These are phyloP conservation scores for Solanum bulbocastanum DNA, from an alignment of 257 asterid species.

Conservation along the genomic window DNA sequence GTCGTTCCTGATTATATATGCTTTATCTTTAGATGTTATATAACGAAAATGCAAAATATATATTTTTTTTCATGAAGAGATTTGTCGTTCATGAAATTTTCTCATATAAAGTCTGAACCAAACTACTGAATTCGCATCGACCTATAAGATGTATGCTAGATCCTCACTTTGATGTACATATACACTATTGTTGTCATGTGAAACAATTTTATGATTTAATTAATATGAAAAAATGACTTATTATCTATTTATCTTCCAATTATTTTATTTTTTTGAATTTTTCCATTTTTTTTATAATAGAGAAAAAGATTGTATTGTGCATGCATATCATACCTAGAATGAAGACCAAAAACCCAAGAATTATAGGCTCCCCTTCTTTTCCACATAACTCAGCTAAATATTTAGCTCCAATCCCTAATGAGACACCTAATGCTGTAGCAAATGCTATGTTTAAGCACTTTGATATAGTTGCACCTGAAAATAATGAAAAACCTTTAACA, in stretches of 20 bases:
- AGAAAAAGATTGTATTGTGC: neutral
- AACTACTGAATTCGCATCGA: neutral
- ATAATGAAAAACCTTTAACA: neutral
- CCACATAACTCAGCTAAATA: constrained; percentile 40
- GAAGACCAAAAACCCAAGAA: constrained; percentile 43
- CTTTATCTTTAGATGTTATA: no score
- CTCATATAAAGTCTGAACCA: neutral
- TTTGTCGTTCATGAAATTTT: neutral
- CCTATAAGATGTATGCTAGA: neutral
- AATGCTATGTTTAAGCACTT: constrained; percentile 47
- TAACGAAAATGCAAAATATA: no score
- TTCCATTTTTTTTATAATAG: neutral
- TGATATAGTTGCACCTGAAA: constrained; percentile 45
- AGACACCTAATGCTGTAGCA: constrained; percentile 47
- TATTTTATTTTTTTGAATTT: no score
- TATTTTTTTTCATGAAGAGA: no score
- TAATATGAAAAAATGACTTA: neutral
- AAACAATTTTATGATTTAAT: no score
- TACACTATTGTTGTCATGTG: neutral
- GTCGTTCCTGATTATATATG: no score
- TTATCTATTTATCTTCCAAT: neutral
- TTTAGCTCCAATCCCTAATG: constrained; percentile 49
- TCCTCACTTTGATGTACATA: neutral
- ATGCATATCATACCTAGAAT: constrained; percentile 24
- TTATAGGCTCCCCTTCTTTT: constrained; percentile 33